A percentile compares a stretch with the other conserved stretches of the same genome.
Evolutionary conservation across 305 asterid genomes (phyloP).

Genomic region (Fraxinus velutina): DNA sequence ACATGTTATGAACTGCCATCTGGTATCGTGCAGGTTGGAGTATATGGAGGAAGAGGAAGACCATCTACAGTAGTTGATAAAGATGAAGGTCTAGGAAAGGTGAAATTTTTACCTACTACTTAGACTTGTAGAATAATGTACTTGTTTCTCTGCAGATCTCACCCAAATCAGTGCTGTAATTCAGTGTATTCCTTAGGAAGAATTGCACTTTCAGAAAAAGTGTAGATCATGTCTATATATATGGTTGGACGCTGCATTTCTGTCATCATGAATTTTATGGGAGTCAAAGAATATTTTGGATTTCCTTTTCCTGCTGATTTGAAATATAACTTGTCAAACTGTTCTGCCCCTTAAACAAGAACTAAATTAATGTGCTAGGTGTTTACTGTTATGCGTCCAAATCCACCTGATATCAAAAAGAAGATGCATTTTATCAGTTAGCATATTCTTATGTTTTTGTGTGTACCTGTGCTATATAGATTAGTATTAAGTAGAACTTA

Average conservation of each 20-base stretch:
- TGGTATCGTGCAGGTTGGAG: slow-evolving; percentile 70
- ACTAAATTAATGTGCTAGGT: background rate
- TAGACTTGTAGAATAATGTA: background rate
- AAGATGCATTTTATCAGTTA: background rate
- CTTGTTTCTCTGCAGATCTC: slow-evolving; percentile 1
- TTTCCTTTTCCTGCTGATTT: background rate
- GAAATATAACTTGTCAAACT: background rate
- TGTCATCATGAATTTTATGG: background rate
- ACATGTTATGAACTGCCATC: slow-evolving; percentile 21
- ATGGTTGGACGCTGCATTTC: background rate
- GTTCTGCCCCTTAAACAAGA: background rate
- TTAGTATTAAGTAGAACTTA: background rate
- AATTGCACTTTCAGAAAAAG: background rate
- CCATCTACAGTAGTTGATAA: slow-evolving; percentile 78
- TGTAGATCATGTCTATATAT: slow-evolving; percentile 1
- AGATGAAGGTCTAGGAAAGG: slow-evolving; percentile 95
- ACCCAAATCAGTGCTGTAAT: background rate
- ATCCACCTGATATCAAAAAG: background rate
- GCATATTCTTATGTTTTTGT: background rate
- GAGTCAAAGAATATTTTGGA: slow-evolving; percentile 3
- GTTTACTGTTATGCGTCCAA: background rate
- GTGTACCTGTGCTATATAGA: slow-evolving; percentile 9
- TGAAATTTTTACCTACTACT: slow-evolving; percentile 23
- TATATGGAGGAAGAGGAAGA: slow-evolving; percentile 89
- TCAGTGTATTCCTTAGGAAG: background rate